Evolutionary conservation across 2,329 filamentous ascomycete species (phyloP).

Genomic region (Clarireedia homoeocarpa): DNA sequence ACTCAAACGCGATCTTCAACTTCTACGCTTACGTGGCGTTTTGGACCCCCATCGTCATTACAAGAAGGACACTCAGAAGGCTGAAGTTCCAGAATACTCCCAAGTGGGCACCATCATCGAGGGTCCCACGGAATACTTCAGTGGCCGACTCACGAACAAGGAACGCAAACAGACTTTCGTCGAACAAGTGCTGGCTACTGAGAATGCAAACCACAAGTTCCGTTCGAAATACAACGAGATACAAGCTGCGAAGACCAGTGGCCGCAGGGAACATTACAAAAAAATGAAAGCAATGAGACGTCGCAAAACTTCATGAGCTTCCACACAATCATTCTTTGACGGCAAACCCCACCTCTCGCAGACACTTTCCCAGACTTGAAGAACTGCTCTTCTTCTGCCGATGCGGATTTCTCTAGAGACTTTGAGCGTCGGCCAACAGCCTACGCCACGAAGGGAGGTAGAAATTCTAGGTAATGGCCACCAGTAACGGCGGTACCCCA

Average conservation of each 20-base stretch:
- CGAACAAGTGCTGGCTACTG: conserved; percentile 69
- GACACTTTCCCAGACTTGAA: no score
- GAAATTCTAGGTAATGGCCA: no score
- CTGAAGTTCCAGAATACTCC: conserved; percentile 63
- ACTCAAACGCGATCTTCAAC: conserved; percentile 80
- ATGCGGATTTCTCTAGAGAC: no score
- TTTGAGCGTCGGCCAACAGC: no score
- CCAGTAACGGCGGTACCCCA: no score
- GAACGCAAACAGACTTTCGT: conserved; percentile 82
- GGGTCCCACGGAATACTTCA: conserved; percentile 83
- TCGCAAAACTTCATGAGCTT: neutral
- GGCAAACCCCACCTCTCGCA: neutral
- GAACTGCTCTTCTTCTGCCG: no score
- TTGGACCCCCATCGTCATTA: conserved; percentile 68
- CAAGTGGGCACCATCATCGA: conserved; percentile 85
- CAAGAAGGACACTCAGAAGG: conserved; percentile 63
- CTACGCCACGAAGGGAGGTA: no score
- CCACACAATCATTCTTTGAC: neutral
- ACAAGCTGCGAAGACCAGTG: conserved; percentile 73
- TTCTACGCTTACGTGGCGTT: conserved; percentile 81
- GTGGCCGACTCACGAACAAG: conserved; percentile 71
- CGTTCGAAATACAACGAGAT: conserved; percentile 83
- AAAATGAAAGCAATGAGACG: conserved; percentile 47
- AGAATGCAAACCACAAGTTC: conserved; percentile 62
- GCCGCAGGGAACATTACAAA: conserved; percentile 86